Evolutionary conservation across 2,329 filamentous ascomycete species (phyloP).

Genomic region (Trichophyton schoenleinii): DNA sequence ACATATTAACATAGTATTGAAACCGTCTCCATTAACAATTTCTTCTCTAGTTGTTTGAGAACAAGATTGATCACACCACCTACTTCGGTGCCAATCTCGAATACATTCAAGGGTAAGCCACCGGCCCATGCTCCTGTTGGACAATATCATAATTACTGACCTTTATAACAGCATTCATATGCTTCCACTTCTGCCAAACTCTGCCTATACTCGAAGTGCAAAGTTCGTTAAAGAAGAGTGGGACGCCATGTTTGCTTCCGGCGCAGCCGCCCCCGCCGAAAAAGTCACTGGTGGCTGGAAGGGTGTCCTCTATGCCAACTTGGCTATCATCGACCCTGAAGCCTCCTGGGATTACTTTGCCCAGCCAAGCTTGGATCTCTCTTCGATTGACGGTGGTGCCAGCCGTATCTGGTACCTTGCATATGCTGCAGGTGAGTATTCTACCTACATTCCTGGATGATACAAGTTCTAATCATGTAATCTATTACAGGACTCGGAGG

Average conservation of each 20-base stretch:
- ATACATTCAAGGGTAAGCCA: conserved; percentile 48
- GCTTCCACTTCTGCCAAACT: conserved; percentile 60
- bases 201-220: conserved; percentile 51
- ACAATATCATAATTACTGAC: background rate
- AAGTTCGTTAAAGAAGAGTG: conserved; percentile 74
- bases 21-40: background rate
- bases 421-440: conserved; percentile 52
- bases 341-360: conserved; percentile 65
- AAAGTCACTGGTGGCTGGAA: conserved; percentile 65
- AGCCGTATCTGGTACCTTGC: conserved; percentile 76
- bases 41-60: conserved; percentile 58
- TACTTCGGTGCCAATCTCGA: conserved; percentile 68
- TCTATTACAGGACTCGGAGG: conserved; percentile 12
- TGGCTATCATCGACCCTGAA: conserved; percentile 61
- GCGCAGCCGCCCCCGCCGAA: conserved; percentile 45
- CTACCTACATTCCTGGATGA: background rate
- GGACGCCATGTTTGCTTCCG: conserved; percentile 61
- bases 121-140: background rate
- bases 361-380: conserved; percentile 49
- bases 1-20: too few relatives aligned
- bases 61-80: conserved; percentile 86
- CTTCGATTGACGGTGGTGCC: conserved; percentile 62
- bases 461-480: conserved; percentile 2
- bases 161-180: conserved; percentile 58
- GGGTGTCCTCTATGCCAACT: conserved; percentile 70